Percentiles rank a stretch among this genome's conserved stretches.
These are phyloP conservation scores for Hypoxylon cercidicola DNA, from an alignment of 495 filamentous ascomycete genomes.

Conservation along the genomic window DNA sequence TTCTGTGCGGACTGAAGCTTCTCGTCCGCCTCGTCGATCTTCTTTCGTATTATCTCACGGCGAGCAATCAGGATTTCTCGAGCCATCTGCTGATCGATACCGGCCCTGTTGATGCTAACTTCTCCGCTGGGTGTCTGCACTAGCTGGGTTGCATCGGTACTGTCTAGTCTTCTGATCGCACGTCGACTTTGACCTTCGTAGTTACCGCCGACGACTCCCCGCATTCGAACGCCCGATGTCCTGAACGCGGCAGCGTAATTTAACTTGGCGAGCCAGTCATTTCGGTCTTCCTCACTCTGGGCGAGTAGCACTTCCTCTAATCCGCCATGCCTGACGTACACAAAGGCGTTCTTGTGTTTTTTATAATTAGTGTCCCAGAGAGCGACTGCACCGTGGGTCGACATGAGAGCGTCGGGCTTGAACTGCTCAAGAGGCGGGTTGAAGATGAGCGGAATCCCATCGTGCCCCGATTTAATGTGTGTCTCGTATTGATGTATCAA, in stretches of 20 bases:
- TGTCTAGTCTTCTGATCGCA: slow-evolving; percentile 74
- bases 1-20: slow-evolving; percentile 77
- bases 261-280: slow-evolving; percentile 95
- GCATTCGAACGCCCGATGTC: slow-evolving; percentile 89
- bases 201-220: slow-evolving; percentile 83
- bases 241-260: slow-evolving; percentile 97
- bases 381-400: slow-evolving; percentile 90
- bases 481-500: slow-evolving; percentile 86
- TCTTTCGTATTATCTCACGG: slow-evolving; percentile 81
- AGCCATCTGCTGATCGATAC: slow-evolving; percentile 81
- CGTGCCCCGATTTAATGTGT: slow-evolving; percentile 75
- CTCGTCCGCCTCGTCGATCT: slow-evolving; percentile 85
- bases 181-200: slow-evolving; percentile 85
- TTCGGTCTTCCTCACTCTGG: slow-evolving; percentile 88
- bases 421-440: slow-evolving; percentile 88
- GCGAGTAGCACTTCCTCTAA: slow-evolving; percentile 92
- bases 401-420: slow-evolving; percentile 91
- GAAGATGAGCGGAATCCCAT: slow-evolving; percentile 81
- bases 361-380: slow-evolving; percentile 87
- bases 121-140: slow-evolving; percentile 77
- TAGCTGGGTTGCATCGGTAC: slow-evolving; percentile 60
- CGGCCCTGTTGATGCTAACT: slow-evolving; percentile 71
- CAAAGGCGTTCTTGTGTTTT: slow-evolving; percentile 95
- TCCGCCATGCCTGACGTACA: slow-evolving; percentile 87
- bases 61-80: slow-evolving; percentile 84